Base-by-base conservation (phyloP, 1,284 basidiomycete genomes). In the Meripilus lineatus region DNA sequence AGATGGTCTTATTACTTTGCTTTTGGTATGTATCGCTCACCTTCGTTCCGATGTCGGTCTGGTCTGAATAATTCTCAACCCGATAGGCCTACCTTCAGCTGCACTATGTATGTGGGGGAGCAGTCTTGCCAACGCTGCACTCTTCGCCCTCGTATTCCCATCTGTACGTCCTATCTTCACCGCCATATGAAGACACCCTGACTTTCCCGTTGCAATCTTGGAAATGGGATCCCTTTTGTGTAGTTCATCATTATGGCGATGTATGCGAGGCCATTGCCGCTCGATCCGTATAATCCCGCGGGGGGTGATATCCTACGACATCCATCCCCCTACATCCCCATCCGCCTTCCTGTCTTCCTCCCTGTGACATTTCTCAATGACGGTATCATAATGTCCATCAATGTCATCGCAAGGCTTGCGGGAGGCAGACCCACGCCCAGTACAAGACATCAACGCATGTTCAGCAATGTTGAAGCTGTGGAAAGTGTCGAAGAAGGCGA, bases 1-100 rank as follows among this genome's bases (percentile, higher is more conserved):
- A 76, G 88, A 37, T 92, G 89, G 89, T 76, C 84, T 1, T 92
- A 91, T 62, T 89, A 84, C 58, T 72, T 90, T 46, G 84, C 84
- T 5, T 92, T 90, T 50, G 89, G 89, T 75, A 47, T 14, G 71
- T 58, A 3, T 20, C 17, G 13, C 18, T 15, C 15, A n/a, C n/a
- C 5, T 24, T 49, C 20, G 33, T 20, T 3, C 7, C n/a, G 5
- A 3, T 40, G 8, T 21, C 36, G n/a, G n/a, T n/a, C n/a, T n/a
- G n/a, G n/a, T n/a, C n/a, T n/a, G n/a, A n/a, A n/a, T n/a, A n/a
- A n/a, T n/a, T n/a, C n/a, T n/a, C n/a, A n/a, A n/a, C n/a, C n/a
- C n/a, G n/a, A n/a, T n/a, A 84, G 79, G 80, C 22, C 58, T 87
- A 10, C 81, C 85, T 28, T 73, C 79, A 3, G 77, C 84, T 3